Evolutionary conservation across 106 monocot species (phyloP).

Genomic region (Vanilla planifolia): DNA sequence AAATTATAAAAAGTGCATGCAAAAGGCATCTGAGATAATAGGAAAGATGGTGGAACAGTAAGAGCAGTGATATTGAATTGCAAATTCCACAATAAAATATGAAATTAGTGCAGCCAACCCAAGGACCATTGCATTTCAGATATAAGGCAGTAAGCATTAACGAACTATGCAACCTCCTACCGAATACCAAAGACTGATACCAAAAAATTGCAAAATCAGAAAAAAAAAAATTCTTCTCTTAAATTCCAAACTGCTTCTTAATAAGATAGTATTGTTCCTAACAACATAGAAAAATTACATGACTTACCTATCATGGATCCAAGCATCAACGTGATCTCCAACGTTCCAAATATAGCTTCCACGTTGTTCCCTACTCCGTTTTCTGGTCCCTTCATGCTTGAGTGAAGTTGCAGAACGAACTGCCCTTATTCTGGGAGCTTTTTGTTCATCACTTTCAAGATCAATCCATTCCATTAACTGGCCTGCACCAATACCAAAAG

Average conservation of each 20-base stretch:
- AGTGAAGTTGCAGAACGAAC: slow-evolving; percentile 38
- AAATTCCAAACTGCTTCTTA: neutral
- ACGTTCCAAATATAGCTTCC: slow-evolving; percentile 42
- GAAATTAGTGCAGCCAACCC: neutral
- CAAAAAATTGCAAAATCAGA: neutral
- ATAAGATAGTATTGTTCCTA: neutral
- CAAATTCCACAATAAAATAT: neutral
- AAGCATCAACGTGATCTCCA: slow-evolving; percentile 88
- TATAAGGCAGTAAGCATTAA: too few relatives aligned
- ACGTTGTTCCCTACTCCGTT: slow-evolving; percentile 54
- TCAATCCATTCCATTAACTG: slow-evolving; percentile 78
- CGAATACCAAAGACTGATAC: neutral
- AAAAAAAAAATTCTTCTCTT: neutral
- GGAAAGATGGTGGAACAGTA: neutral
- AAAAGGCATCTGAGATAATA: neutral
- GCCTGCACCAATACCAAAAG: slow-evolving; percentile 7
- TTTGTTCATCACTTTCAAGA: slow-evolving; percentile 30
- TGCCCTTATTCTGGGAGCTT: slow-evolving; percentile 65
- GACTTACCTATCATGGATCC: slow-evolving; percentile 61
- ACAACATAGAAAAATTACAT: slow-evolving; percentile 5
- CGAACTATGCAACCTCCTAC: neutral
- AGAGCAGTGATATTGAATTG: neutral
- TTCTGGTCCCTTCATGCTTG: slow-evolving; percentile 64
- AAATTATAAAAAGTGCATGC: neutral
- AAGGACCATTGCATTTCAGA: neutral